These are phyloP conservation scores for Astrothelium macrocarpum DNA, from an alignment of 495 filamentous ascomycete species.

Conservation along the genomic window DNA sequence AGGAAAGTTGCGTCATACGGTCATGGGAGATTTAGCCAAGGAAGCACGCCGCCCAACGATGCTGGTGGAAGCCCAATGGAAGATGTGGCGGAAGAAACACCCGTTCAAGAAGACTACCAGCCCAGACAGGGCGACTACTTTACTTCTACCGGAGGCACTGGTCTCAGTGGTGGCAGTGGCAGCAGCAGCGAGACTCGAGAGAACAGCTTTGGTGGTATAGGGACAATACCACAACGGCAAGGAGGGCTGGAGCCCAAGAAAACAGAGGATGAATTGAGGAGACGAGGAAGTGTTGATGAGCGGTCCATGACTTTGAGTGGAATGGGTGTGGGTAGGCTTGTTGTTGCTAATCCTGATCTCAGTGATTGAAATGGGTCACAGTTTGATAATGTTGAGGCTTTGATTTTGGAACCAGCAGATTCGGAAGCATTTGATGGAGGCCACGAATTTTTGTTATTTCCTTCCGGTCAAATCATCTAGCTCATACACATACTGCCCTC, in stretches of 20 bases:
- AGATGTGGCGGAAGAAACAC: slow-evolving; percentile 46
- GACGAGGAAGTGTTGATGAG: slow-evolving; percentile 91
- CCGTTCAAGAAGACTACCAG: slow-evolving; percentile 36
- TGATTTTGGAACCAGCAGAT: neutral
- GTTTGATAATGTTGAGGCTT: neutral
- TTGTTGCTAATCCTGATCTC: slow-evolving; percentile 87
- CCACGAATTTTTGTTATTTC: neutral
- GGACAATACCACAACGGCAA: slow-evolving; percentile 39
- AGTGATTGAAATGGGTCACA: slow-evolving; percentile 42
- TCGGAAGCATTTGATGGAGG: neutral
- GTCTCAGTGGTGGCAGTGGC: slow-evolving; percentile 42
- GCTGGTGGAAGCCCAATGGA: slow-evolving; percentile 28
- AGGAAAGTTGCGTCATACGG: slow-evolving; percentile 28
- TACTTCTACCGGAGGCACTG: slow-evolving; percentile 28
- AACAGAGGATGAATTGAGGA: slow-evolving; percentile 63
- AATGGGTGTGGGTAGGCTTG: slow-evolving; percentile 59
- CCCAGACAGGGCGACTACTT: slow-evolving; percentile 32
- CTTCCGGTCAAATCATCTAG: neutral
- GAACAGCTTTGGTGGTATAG: slow-evolving; percentile 46
- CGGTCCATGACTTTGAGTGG: slow-evolving; percentile 73
- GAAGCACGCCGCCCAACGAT: slow-evolving; percentile 50
- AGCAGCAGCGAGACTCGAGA: slow-evolving; percentile 41
- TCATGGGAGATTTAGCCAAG: slow-evolving; percentile 48
- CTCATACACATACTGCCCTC: neutral
- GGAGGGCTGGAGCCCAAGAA: slow-evolving; percentile 43